phyloP scores from a whole-genome alignment of 2,329 filamentous ascomycete genomes.

The Fusarium concolor region DNA sequence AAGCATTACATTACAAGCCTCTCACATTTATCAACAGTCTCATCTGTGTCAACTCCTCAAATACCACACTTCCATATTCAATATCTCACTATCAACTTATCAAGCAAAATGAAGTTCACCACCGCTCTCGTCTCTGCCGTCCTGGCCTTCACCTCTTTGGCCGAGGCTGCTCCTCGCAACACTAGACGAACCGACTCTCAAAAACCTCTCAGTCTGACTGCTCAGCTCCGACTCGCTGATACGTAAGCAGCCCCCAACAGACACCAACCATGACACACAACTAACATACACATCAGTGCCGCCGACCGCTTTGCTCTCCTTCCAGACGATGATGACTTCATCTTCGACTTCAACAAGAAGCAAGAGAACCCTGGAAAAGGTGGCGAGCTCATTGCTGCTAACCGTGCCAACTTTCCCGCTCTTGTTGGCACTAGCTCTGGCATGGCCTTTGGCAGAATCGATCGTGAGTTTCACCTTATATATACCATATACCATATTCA shows the following conservation, averaged over 20 bases:
- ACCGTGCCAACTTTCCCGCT: slow-evolving; percentile 68
- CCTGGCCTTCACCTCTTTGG: slow-evolving; percentile 54
- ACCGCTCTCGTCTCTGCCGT: slow-evolving; percentile 51
- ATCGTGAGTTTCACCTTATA: slow-evolving; percentile 44
- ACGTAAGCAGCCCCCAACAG: slow-evolving; percentile 45
- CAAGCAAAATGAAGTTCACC: slow-evolving; percentile 49
- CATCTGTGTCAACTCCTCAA: background rate
- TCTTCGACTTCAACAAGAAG: slow-evolving; percentile 60
- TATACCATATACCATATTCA: background rate
- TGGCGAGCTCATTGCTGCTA: slow-evolving; percentile 63
- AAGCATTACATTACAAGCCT: slow-evolving; percentile 2
- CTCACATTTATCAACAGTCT: background rate
- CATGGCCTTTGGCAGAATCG: slow-evolving; percentile 64
- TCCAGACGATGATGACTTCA: slow-evolving; percentile 57
- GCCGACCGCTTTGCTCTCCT: slow-evolving; percentile 59
- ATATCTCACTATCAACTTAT: slow-evolving; percentile 36
- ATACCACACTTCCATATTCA: background rate
- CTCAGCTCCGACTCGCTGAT: slow-evolving; percentile 55
- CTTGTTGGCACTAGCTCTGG: slow-evolving; percentile 63
- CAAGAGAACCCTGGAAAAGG: slow-evolving; percentile 49
- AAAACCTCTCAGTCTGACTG: slow-evolving; percentile 49
- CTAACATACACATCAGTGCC: slow-evolving; percentile 49
- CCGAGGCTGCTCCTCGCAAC: slow-evolving; percentile 45
- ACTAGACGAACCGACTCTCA: slow-evolving; percentile 15
- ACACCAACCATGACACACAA: background rate